Conservation (phyloP, 805 yeast species). For the Lipomyces kockii region DNA sequence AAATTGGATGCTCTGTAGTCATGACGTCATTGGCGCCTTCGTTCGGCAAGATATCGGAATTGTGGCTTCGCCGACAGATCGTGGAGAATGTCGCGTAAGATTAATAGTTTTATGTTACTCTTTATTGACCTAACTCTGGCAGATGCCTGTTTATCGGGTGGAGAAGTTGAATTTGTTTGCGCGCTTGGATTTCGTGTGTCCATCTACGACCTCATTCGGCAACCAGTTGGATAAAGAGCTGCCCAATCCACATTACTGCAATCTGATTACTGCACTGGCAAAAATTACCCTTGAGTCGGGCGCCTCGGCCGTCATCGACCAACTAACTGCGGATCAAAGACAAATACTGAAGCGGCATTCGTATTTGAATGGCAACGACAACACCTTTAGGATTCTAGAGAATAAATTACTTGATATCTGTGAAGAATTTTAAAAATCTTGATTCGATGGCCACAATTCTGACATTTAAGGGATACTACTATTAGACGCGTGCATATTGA, state of each 20-base stretch:
- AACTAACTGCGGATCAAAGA: neutral
- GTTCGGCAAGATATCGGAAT: constrained; percentile 4
- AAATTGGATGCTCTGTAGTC: constrained; percentile 10
- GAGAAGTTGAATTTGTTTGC: constrained; percentile 1
- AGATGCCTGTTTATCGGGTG: neutral
- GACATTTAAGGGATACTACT: neutral
- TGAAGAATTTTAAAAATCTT: neutral
- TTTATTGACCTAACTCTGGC: neutral
- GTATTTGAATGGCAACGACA: constrained; percentile 1
- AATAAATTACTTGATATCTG: neutral
- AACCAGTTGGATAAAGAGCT: neutral
- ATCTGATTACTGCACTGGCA: neutral
- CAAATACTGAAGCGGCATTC: constrained; percentile 1
- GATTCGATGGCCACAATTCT: neutral
- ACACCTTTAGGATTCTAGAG: neutral
- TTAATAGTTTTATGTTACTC: neutral
- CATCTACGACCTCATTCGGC: neutral
- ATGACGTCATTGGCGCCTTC: neutral
- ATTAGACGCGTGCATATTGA: neutral
- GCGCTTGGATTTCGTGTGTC: neutral
- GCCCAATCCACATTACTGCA: constrained; percentile 3
- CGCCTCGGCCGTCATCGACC: constrained; percentile 1
- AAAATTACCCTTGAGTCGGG: neutral
- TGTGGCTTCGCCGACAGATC: neutral
- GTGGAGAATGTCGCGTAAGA: neutral